Percentiles rank a stretch among this genome's conserved stretches.
These are phyloP conservation scores for Penicillium polonicum DNA, from an alignment of 2,329 filamentous ascomycete species.

Conservation along the genomic window DNA sequence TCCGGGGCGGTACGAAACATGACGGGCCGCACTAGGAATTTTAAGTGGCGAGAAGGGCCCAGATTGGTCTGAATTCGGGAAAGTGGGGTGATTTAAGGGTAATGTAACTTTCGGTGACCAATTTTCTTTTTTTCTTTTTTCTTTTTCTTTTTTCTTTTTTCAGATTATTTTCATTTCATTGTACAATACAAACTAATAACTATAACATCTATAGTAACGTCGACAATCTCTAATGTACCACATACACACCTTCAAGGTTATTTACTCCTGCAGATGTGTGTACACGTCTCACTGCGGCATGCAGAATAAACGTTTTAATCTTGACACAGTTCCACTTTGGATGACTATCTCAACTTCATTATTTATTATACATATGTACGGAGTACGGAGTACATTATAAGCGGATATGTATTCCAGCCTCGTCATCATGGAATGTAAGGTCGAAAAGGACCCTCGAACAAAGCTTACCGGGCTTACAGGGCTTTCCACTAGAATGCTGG, in stretches of 20 bases:
- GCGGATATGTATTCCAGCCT: background rate
- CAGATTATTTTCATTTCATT: background rate
- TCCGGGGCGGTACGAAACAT: constrained; percentile 17
- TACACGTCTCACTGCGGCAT: constrained; percentile 1
- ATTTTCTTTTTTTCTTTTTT: background rate
- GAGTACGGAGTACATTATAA: background rate
- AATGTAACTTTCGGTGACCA: constrained; percentile 12
- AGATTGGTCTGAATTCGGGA: constrained; percentile 11
- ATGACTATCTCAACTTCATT: background rate
- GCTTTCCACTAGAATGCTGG: background rate
- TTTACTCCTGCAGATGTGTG: background rate
- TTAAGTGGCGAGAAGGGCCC: background rate
- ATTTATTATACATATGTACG: background rate
- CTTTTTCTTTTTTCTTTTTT: background rate
- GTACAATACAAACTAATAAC: too few species aligned
- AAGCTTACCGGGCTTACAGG: too few species aligned
- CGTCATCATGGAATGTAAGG: background rate
- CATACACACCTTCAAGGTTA: background rate
- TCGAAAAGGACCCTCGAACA: background rate
- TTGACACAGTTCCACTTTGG: constrained; percentile 1
- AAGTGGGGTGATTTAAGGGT: constrained; percentile 10
- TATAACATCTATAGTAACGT: background rate
- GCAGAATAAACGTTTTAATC: background rate
- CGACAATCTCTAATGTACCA: background rate
- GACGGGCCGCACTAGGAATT: constrained; percentile 17